A percentile compares a stretch with the other conserved stretches of the same genome.
These are phyloP conservation scores for Arthrinium puccinioides DNA, from an alignment of 2,329 filamentous ascomycete species.

Conservation along the genomic window DNA sequence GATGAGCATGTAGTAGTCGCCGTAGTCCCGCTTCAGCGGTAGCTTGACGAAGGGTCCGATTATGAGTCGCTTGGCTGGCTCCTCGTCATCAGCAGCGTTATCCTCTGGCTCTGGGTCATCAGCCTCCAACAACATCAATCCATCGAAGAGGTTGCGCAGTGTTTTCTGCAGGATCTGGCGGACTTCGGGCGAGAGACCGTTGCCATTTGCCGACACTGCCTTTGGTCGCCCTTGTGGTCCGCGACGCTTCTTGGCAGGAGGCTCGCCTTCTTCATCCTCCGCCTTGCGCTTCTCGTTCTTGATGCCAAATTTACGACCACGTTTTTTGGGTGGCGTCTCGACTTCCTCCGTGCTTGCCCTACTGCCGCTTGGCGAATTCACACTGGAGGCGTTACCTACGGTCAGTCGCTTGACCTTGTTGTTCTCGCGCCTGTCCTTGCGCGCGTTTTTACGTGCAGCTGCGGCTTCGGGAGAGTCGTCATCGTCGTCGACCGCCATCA, in stretches of 20 bases:
- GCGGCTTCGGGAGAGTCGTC: slow-evolving; percentile 92
- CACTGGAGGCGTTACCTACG: slow-evolving; percentile 29
- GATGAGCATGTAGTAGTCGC: slow-evolving; percentile 94
- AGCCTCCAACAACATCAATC: slow-evolving; percentile 77
- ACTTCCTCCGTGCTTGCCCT: slow-evolving; percentile 78
- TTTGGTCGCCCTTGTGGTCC: slow-evolving; percentile 66
- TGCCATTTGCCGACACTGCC: slow-evolving; percentile 33
- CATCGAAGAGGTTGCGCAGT: slow-evolving; percentile 69
- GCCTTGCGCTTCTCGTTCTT: slow-evolving; percentile 85
- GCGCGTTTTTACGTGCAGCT: slow-evolving; percentile 80
- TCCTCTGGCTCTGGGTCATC: slow-evolving; percentile 55
- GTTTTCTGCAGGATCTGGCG: slow-evolving; percentile 75
- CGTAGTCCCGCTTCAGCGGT: slow-evolving; percentile 81
- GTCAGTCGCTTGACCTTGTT: slow-evolving; percentile 62
- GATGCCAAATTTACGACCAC: slow-evolving; percentile 70
- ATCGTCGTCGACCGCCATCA: slow-evolving; percentile 94
- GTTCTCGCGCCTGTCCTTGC: slow-evolving; percentile 68
- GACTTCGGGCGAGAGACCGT: slow-evolving; percentile 54
- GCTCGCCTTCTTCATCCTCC: slow-evolving; percentile 68
- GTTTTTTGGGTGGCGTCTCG: slow-evolving; percentile 69
- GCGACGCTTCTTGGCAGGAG: slow-evolving; percentile 70
- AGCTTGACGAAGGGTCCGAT: slow-evolving; percentile 93
- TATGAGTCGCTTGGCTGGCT: slow-evolving; percentile 64
- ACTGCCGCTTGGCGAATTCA: slow-evolving; percentile 72
- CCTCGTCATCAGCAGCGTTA: slow-evolving; percentile 42